phyloP scores from a whole-genome alignment of 73 alveolate genomes.

The Paraurostyla sp. region DNA sequence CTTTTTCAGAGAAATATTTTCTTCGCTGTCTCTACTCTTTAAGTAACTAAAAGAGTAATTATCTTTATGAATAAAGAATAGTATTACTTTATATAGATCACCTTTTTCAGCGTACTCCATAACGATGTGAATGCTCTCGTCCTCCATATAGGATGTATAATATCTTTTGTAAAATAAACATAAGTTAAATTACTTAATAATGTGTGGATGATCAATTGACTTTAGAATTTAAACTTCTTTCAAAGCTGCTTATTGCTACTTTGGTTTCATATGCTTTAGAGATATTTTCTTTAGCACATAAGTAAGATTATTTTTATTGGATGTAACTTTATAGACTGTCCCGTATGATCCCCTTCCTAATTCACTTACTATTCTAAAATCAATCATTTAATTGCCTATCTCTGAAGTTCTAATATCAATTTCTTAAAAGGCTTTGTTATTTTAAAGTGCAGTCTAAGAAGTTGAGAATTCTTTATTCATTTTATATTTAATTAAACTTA shows the following conservation, averaged over 20 bases:
- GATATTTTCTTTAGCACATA: conserved; percentile 94
- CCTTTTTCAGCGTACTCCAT: conserved; percentile 99
- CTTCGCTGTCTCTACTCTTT: conserved; percentile 73
- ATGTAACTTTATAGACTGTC: conserved; percentile 88
- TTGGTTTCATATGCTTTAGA: conserved; percentile 90
- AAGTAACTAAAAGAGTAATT: background rate
- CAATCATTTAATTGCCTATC: conserved; percentile 82
- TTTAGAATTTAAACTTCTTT: conserved; percentile 94
- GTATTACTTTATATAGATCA: conserved; percentile 88
- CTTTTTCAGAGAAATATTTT: conserved; percentile 87
- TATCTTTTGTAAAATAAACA: conserved; percentile 54
- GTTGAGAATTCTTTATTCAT: background rate
- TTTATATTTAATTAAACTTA: too few species aligned
- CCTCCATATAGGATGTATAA: conserved; percentile 92
- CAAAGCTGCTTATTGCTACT: conserved; percentile 91
- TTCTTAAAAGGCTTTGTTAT: conserved; percentile 32
- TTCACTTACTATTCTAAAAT: conserved; percentile 89
- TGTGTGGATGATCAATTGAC: conserved; percentile 91
- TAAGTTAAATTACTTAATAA: conserved; percentile 71
- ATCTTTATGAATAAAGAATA: background rate
- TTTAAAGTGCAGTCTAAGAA: background rate
- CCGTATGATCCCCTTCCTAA: conserved; percentile 97
- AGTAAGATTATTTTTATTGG: conserved; percentile 49
- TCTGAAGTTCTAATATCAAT: conserved; percentile 24
- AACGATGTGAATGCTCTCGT: conserved; percentile 90